Evolutionary conservation across 805 yeast species (phyloP).

Genomic region (Spathaspora arborariae): DNA sequence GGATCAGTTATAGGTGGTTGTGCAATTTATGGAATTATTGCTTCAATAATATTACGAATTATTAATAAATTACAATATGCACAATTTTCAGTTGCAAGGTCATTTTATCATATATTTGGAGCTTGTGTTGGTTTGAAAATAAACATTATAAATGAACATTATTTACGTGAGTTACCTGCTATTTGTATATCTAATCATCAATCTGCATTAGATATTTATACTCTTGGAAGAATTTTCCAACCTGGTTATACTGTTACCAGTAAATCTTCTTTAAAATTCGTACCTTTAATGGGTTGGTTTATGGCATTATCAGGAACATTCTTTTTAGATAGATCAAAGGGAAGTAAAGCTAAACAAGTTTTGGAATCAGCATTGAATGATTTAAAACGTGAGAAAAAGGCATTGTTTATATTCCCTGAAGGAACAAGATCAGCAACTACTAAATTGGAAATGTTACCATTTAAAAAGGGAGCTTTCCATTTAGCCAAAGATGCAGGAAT

Average conservation of each 20-base stretch:
- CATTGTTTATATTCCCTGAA: slow-evolving; percentile 90
- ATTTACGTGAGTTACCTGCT: slow-evolving; percentile 58
- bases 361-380: slow-evolving; percentile 64
- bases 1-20: slow-evolving; percentile 51
- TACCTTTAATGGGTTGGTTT: slow-evolving; percentile 96
- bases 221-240: slow-evolving; percentile 83
- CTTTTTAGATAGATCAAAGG: slow-evolving; percentile 79
- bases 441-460: slow-evolving; percentile 70
- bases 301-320: slow-evolving; percentile 89
- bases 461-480: slow-evolving; percentile 98
- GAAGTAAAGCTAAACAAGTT: slow-evolving; percentile 71
- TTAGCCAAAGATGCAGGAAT: slow-evolving; percentile 89
- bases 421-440: slow-evolving; percentile 87
- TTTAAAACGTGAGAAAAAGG: slow-evolving; percentile 62
- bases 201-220: slow-evolving; percentile 76
- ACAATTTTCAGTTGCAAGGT: slow-evolving; percentile 88
- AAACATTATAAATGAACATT: slow-evolving; percentile 62
- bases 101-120: slow-evolving; percentile 63
- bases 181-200: slow-evolving; percentile 87
- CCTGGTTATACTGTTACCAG: slow-evolving; percentile 90
- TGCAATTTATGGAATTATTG: slow-evolving; percentile 73
- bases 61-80: slow-evolving; percentile 75
- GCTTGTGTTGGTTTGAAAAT: slow-evolving; percentile 65
- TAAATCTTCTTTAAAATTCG: slow-evolving; percentile 73
- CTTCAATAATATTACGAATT: slow-evolving; percentile 63